These are phyloP conservation scores for Blechomonas ayalai DNA, from an alignment of 208 protist genomes.

Conservation along the genomic window DNA sequence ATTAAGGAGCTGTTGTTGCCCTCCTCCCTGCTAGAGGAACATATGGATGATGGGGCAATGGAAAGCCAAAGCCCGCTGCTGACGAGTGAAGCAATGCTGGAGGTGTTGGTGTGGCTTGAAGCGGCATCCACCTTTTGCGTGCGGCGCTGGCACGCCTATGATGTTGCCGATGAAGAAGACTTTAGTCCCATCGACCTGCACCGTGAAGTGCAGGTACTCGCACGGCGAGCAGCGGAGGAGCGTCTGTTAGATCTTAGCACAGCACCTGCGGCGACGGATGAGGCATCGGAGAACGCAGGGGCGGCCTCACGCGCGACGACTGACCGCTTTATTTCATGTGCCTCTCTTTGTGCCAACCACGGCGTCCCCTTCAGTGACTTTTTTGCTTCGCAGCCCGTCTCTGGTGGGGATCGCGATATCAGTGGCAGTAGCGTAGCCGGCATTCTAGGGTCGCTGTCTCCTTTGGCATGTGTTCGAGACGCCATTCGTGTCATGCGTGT, in stretches of 20 bases:
- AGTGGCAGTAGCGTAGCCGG: conserved; percentile 3
- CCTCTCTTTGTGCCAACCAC: conserved; percentile 57
- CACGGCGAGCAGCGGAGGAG: neutral
- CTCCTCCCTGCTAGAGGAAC: conserved; percentile 3
- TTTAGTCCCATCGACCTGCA: conserved; percentile 57
- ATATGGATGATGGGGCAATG: neutral
- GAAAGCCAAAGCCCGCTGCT: conserved; percentile 12
- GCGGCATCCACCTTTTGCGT: conserved; percentile 77
- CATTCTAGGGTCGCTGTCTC: conserved; percentile 11
- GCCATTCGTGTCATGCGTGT: conserved; percentile 48
- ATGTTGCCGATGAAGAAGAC: conserved; percentile 25
- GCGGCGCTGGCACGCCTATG: conserved; percentile 52
- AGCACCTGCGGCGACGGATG: neutral
- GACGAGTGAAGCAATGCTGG: conserved; percentile 46
- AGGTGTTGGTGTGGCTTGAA: conserved; percentile 67
- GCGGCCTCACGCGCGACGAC: too few species aligned
- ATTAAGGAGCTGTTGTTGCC: conserved; percentile 76
- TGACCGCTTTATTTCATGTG: conserved; percentile 56
- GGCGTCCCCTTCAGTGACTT: conserved; percentile 38
- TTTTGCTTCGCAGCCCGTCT: conserved; percentile 9
- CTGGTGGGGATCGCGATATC: neutral
- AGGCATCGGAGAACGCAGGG: neutral
- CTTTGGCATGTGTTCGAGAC: conserved; percentile 6
- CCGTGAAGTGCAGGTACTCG: conserved; percentile 53
- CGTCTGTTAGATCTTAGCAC: neutral